A percentile compares a stretch with the other conserved stretches of the same genome.
Evolutionary conservation across 2,329 filamentous ascomycete genomes (phyloP).

Genomic region (Fusarium longipes): DNA sequence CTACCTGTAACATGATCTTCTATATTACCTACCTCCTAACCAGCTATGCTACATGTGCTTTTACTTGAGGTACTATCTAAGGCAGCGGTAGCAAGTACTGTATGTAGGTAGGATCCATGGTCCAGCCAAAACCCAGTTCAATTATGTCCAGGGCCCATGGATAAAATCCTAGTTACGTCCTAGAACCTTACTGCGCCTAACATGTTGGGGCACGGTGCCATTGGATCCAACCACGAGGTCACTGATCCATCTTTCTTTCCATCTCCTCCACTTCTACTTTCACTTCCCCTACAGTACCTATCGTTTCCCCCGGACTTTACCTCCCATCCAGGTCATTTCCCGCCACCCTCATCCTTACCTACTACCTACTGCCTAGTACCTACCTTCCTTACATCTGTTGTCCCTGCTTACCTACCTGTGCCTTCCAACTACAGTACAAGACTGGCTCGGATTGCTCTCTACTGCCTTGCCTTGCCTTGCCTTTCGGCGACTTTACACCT

Average conservation of each 20-base stretch:
- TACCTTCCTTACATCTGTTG: constrained; percentile 14
- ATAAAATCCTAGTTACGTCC: constrained; percentile 15
- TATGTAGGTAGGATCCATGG: constrained; percentile 4
- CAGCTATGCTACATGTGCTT: neutral
- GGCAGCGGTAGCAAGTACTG: too few species aligned
- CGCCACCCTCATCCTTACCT: constrained; percentile 38
- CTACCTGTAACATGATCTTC: neutral
- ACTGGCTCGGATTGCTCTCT: neutral
- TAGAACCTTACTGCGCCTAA: constrained; percentile 27
- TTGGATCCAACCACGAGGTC: constrained; percentile 34
- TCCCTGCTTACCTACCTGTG: constrained; percentile 3
- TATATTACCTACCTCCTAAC: neutral
- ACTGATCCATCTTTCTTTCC: constrained; percentile 23
- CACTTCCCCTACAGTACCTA: constrained; percentile 1
- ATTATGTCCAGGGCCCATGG: constrained; percentile 9
- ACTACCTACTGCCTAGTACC: too few species aligned
- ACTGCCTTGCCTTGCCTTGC: constrained; percentile 1
- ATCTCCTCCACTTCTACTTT: constrained; percentile 32
- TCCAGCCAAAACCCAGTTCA: neutral
- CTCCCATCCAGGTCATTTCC: constrained; percentile 34
- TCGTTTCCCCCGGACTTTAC: constrained; percentile 35
- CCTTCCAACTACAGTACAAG: constrained; percentile 2
- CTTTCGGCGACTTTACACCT: constrained; percentile 6
- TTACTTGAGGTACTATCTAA: neutral
- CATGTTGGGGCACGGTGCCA: constrained; percentile 33